Evolutionary conservation across 805 yeast genomes (phyloP), one percentile per base, ranked within the genome.

Genomic region (Tetrapisispora phaffii): DNA sequence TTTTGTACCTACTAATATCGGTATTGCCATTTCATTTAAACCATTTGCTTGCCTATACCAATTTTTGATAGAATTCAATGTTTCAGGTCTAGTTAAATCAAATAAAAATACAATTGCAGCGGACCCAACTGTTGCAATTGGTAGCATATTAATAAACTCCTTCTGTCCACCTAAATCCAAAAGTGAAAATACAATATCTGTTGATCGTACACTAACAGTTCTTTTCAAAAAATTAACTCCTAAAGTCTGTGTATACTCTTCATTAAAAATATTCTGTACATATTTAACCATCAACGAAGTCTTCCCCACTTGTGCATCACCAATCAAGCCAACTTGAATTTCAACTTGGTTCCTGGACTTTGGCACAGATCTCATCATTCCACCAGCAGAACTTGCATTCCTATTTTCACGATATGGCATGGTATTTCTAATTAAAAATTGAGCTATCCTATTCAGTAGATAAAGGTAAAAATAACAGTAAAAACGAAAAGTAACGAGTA

Each of bases 141-240:
- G 96, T 34, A 93, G 70, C 98, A 90, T 90, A 62, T 90, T 90
- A 44, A 88, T 85, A 66, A 87, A 90, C 63, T 93, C 97, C 43
- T 85, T 76, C 56, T 89, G 95, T 1, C 98, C 98, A 21, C 98
- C 98, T 12, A 90, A 68, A 65, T 90, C 98, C 95, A 96, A 90
- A 28, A 90, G 82, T 20, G 93, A 80, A 60, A 90, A 90, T 32
- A 93, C 82, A 45, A 90, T 85, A 52, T 85, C 87, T 2, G 96
- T 88, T 47, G 85, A 80, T 45, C 88, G 79, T 44, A 90, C 81
- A 48, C 79, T 81, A 24, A 90, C 85, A 47, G 83, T 80, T 55
- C 88, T 82, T 61, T 93, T 96, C 85, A 93, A 82, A 64, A 86
- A 89, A 60, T 90, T 90, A 45, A 93, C 97, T 6, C 98, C 98